Conservation (phyloP, 805 yeast species). For the Wickerhamiella brachini region DNA sequence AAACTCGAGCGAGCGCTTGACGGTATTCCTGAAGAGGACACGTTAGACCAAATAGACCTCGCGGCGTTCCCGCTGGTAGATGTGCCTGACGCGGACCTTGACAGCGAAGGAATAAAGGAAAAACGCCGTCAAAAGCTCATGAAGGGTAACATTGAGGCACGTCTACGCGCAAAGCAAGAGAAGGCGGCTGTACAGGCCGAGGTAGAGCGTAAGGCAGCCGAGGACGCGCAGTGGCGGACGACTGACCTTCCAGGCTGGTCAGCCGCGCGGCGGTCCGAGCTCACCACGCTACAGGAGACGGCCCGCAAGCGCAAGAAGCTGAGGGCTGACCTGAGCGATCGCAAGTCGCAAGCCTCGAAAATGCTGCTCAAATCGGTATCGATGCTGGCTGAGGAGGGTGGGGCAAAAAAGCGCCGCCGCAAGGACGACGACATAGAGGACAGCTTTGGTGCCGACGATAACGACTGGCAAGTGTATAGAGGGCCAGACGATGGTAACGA, state of each 20-base stretch:
- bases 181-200: conserved; percentile 52
- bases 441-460: conserved; percentile 89
- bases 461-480: conserved; percentile 80
- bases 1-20: conserved; percentile 7
- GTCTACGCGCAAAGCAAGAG: conserved; percentile 67
- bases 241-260: conserved; percentile 72
- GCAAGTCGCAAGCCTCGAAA: conserved; percentile 87
- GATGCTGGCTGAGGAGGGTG: conserved; percentile 59
- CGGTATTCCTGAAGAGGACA: conserved; percentile 36
- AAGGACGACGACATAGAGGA: conserved; percentile 80
- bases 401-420: conserved; percentile 14
- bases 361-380: conserved; percentile 85
- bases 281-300: conserved; percentile 43
- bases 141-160: conserved; percentile 81
- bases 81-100: conserved; percentile 69
- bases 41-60: conserved; percentile 31
- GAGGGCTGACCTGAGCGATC: conserved; percentile 64
- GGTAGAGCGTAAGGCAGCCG: conserved; percentile 43
- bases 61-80: conserved; percentile 66
- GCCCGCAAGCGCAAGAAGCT: conserved; percentile 57
- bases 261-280: conserved; percentile 45
- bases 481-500: conserved; percentile 36
- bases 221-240: conserved; percentile 67
- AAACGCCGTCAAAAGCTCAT: conserved; percentile 71
- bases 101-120: conserved; percentile 69